Evolutionary conservation across 306 rosid genomes (phyloP), one percentile per base, ranked within the genome.

Genomic region (Citrullus mucosospermus): DNA sequence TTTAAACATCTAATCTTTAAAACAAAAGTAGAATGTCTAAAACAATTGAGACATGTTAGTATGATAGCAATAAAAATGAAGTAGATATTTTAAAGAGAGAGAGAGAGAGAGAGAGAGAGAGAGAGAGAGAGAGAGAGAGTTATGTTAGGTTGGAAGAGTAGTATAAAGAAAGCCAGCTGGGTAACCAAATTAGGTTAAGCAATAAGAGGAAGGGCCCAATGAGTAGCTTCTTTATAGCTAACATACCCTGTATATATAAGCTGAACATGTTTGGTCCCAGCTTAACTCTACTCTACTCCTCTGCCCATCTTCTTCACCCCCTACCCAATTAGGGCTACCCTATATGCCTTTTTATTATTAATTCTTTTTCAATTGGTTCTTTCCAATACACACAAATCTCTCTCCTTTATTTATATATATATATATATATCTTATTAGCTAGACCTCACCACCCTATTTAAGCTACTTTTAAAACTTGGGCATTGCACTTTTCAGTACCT

Each of bases 401-500:
- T 51, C 46, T 50, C 14, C 14, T 12, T 28, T 5, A 0, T 22
- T 34, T 17, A 9, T 6, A 6, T 6, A n/a, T 6, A 6, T 6
- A 32, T 34, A 36, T 17, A 6, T 11, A 55, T 18, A 55, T 55
- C 58, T n/a, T 46, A 2, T 18, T 6, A 68, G 3, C 13, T 74
- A 75, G 41, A 28, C 41, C 56, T 16, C 41, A 46, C 7, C 25
- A 8, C 14, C 58, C 77, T 73, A 73, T 73, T 71, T 6, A 22
- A 25, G 51, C 79, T 76, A 55, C 30, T n/a, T 57, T 22, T 9
- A n/a, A 39, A 43, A 76, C 78, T 58, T 60, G 69, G 79, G 79
- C 44, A 20, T 76, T 76, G 68, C 68, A 76, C 70, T 76, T 76
- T 76, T 59, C 79, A 76, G 79, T 38, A 76, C 56, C 69, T 76